A percentile compares a stretch with the other conserved stretches of the same genome.
These are phyloP conservation scores for Tolypocladium amazonense DNA, from an alignment of 2,329 filamentous ascomycete species.

Conservation along the genomic window DNA sequence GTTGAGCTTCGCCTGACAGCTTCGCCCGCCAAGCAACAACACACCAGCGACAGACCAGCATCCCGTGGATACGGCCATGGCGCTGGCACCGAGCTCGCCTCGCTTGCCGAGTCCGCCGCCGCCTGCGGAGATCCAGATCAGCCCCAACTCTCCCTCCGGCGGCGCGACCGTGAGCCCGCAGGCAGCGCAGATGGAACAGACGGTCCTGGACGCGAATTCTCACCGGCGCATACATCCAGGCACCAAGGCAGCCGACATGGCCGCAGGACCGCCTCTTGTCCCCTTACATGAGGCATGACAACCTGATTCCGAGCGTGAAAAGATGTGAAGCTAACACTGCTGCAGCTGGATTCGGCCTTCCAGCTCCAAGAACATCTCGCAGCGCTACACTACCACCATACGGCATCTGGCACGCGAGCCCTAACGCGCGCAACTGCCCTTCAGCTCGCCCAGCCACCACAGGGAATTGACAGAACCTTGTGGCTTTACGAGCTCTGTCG, in stretches of 20 bases:
- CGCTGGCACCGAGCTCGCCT: conserved; percentile 66
- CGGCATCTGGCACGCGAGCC: conserved; percentile 54
- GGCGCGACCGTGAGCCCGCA: conserved; percentile 41
- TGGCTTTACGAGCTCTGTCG: conserved; percentile 98
- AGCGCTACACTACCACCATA: conserved; percentile 77
- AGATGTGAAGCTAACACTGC: conserved; percentile 5
- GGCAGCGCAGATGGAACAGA: conserved; percentile 53
- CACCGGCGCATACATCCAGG: conserved; percentile 83
- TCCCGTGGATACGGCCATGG: conserved; percentile 28
- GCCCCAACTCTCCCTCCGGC: conserved; percentile 62
- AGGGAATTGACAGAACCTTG: conserved; percentile 71
- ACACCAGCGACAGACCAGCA: not conserved
- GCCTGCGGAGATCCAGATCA: conserved; percentile 87
- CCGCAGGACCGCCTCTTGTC: conserved; percentile 78
- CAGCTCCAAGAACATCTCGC: conserved; percentile 96
- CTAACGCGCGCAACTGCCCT: conserved; percentile 67
- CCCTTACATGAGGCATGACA: conserved; percentile 66
- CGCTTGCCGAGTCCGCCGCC: conserved; percentile 91
- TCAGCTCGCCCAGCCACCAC: conserved; percentile 68
- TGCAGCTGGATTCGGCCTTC: conserved; percentile 88
- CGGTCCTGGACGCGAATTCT: conserved; percentile 59
- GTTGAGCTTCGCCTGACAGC: conserved; percentile 4
- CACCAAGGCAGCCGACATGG: conserved; percentile 87
- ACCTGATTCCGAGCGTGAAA: not conserved
- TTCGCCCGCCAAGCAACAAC: not conserved